Evolutionary conservation across 495 filamentous ascomycete genomes (phyloP).

Genomic region (Evernia prunastri): DNA sequence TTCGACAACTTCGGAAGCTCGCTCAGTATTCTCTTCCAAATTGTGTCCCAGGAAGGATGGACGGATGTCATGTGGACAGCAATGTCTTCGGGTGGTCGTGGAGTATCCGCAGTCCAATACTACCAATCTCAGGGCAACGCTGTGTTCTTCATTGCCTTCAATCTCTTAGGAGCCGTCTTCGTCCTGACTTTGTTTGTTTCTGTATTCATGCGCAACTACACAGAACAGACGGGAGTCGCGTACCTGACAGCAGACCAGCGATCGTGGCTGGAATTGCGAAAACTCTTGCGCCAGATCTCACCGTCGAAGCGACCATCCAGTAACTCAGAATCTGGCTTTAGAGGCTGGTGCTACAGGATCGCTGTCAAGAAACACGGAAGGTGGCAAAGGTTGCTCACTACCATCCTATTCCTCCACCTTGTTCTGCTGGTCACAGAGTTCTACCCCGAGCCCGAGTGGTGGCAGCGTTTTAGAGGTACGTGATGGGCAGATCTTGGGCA

Average conservation of each 20-base stretch:
- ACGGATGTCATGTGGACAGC: conserved; percentile 79
- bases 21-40: conserved; percentile 95
- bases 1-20: conserved; percentile 93
- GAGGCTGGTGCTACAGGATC: conserved; percentile 87
- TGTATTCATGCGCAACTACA: conserved; percentile 99
- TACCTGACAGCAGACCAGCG: conserved; percentile 95
- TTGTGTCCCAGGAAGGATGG: conserved; percentile 99
- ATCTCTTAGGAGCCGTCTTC: conserved; percentile 93
- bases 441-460: conserved; percentile 61
- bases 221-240: conserved; percentile 95
- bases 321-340: conserved; percentile 66
- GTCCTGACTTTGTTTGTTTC: conserved; percentile 97
- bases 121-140: conserved; percentile 75
- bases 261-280: conserved; percentile 92
- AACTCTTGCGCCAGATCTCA: conserved; percentile 85
- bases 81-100: conserved; percentile 73
- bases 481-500: neutral
- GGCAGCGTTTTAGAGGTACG: conserved; percentile 36
- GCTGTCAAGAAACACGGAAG: conserved; percentile 90
- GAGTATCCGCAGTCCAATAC: conserved; percentile 54
- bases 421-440: conserved; percentile 79
- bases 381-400: conserved; percentile 80
- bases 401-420: conserved; percentile 73
- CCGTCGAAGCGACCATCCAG: conserved; percentile 82
- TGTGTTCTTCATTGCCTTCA: conserved; percentile 93